Base-by-base conservation (phyloP, 768 basidiomycete genomes). In the Agaricus subrufescens region DNA sequence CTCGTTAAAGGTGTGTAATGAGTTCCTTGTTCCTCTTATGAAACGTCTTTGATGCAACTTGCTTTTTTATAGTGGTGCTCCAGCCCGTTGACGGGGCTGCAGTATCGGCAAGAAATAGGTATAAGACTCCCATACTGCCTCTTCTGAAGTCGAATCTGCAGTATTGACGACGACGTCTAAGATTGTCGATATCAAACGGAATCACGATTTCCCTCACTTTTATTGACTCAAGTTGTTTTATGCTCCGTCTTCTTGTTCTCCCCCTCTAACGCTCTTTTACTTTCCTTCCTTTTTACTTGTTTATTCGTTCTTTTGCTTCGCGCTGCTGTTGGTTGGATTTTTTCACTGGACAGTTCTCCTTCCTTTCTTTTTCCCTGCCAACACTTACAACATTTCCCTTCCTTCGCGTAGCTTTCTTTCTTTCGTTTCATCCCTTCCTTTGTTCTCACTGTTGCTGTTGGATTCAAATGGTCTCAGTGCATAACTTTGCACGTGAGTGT, bases 341-440 rank as follows among this genome's bases (percentile, higher is more conserved):
- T 25, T 38, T 46, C 25, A 8, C 34, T 34, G 11, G 5, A 34
- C 5, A 46, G 27, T 15, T 52, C 30, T 47, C 26, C 27, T 15
- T 7, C 11, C 23, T 39, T 42, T 55, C 31, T 46, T 29, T 29
- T 47, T 8, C 46, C 38, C 34, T 39, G 10, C 34, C 37, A 26
- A 38, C 50, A 31, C 37, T 19, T 43, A 27, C 50, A 14, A 19
- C 62, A 65, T 23, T 60, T 66, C 46, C 67, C 11, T 46, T 57
- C n/a, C 48, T 47, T 34, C 30, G 30, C 39, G 9, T 25, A 42
- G 19, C 25, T 49, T n/a, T 30, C 5, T 23, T 39, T 39, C 7
- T 5, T 54, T 53, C 44, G 10, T 37, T 53, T 46, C 14, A n/a
- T n/a, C 38, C 3, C 6, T 26, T 8, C 29, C 9, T 43, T 29